Conservation (phyloP, 768 basidiomycete species). For the Mycena venus region DNA sequence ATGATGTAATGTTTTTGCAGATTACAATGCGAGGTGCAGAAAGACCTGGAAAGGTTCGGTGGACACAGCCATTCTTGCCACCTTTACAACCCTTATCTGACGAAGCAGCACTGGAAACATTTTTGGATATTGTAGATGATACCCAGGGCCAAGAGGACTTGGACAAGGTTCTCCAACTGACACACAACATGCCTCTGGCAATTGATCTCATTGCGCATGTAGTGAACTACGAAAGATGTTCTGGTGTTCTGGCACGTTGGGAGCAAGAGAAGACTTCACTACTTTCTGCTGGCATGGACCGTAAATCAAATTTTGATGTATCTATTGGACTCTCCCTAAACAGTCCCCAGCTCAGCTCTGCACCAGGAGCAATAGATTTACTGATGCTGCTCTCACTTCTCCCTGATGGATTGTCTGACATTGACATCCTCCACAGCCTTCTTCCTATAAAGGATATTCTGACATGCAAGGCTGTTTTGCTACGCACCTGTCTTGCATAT, state of each 20-base stretch:
- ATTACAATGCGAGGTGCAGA: conserved; percentile 27
- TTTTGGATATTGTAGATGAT: conserved; percentile 17
- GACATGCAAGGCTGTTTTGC: not conserved
- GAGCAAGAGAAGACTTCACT: conserved; percentile 10
- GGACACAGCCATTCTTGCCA: conserved; percentile 10
- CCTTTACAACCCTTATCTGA: not conserved
- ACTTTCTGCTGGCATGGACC: not conserved
- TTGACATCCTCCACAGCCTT: not conserved
- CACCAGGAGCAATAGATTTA: not conserved
- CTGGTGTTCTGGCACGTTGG: conserved; percentile 1
- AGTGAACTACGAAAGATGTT: not conserved
- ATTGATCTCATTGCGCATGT: conserved; percentile 2
- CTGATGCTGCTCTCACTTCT: conserved; percentile 1
- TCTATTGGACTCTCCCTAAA: conserved; percentile 16
- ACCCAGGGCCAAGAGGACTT: not conserved
- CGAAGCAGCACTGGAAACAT: conserved; percentile 7
- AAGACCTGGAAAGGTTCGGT: not conserved
- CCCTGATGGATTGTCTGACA: conserved; percentile 9
- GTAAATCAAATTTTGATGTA: conserved; percentile 2
- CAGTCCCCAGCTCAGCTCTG: not conserved
- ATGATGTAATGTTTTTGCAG: not conserved
- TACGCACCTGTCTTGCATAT: conserved; percentile 4
- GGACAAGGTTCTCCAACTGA: not conserved
- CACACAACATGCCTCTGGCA: conserved; percentile 19
- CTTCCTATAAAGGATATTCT: conserved; percentile 5